These are phyloP conservation scores for Diospyros lotus DNA, from an alignment of 148 eudicot species.

Conservation along the genomic window DNA sequence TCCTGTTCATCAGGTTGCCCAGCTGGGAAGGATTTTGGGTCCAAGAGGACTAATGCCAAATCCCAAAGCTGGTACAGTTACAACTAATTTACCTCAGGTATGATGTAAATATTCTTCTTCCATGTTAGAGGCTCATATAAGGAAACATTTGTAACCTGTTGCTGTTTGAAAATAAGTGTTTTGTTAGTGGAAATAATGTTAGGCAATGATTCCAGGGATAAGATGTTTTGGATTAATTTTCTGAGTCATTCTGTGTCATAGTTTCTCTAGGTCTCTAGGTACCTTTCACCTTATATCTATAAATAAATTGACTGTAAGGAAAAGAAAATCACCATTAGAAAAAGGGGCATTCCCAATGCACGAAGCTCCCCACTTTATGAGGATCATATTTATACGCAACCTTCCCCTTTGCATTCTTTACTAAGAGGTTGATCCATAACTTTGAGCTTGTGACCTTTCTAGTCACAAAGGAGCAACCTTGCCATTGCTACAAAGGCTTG, in stretches of 20 bases:
- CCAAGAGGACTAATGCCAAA: constrained; percentile 99
- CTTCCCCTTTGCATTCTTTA: no score
- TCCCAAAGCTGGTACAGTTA: constrained; percentile 87
- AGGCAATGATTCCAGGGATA: not conserved
- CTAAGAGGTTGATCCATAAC: no score
- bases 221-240: not conserved
- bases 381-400: no score
- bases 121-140: not conserved
- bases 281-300: not conserved
- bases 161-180: no score
- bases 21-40: constrained; percentile 84
- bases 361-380: no score
- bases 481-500: no score
- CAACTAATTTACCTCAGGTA: constrained; percentile 56
- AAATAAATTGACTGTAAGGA: not conserved
- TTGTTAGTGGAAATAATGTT: not conserved
- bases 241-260: not conserved
- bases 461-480: no score
- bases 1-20: constrained; percentile 58
- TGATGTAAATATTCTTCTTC: not conserved
- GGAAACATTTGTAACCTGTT: not conserved
- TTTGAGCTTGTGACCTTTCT: no score
- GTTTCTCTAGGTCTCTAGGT: not conserved
- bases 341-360: no score
- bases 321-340: no score